Percentiles rank a stretch among this genome's conserved stretches.
phyloP scores from a whole-genome alignment of 768 basidiomycete genomes.

The Kwoniella europaea region DNA sequence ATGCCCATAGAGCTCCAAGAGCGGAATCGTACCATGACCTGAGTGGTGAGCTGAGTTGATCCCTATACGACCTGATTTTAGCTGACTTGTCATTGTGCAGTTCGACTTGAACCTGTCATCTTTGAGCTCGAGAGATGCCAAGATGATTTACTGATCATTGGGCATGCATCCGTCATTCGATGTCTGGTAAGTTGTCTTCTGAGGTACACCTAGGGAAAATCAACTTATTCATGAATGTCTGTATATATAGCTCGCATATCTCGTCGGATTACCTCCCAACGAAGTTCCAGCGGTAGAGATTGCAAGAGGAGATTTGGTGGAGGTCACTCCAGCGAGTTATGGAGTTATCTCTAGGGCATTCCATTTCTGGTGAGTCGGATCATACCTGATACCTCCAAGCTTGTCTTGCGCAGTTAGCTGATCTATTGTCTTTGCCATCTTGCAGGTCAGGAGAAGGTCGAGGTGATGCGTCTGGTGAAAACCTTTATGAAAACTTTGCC shows the following conservation, averaged over 20 bases:
- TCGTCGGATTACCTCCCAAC: conserved; percentile 80
- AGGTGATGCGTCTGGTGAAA: conserved; percentile 54
- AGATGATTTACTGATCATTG: conserved; percentile 94
- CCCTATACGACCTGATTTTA: background rate
- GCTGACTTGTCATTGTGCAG: conserved; percentile 59
- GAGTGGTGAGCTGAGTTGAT: conserved; percentile 45
- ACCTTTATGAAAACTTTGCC: conserved; percentile 60
- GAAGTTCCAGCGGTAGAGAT: conserved; percentile 98
- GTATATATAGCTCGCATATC: conserved; percentile 64
- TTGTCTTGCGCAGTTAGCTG: background rate
- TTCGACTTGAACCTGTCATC: conserved; percentile 88
- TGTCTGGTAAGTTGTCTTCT: conserved; percentile 65
- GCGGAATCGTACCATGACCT: conserved; percentile 97
- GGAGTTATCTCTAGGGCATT: conserved; percentile 87
- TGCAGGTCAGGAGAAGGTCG: conserved; percentile 56
- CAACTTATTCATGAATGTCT: background rate
- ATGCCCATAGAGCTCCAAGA: conserved; percentile 84
- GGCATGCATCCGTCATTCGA: conserved; percentile 94
- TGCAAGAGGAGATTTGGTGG: conserved; percentile 92
- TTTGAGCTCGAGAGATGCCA: conserved; percentile 93
- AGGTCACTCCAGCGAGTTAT: conserved; percentile 62
- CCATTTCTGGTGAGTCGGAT: conserved; percentile 51
- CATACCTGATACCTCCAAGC: too few relatives aligned
- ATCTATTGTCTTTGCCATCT: background rate
- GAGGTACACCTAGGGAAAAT: too few relatives aligned